Percentiles rank a stretch among this genome's conserved stretches.
phyloP scores from a whole-genome alignment of 352 stramenopile genomes.

The Phytopythium aichiense region DNA sequence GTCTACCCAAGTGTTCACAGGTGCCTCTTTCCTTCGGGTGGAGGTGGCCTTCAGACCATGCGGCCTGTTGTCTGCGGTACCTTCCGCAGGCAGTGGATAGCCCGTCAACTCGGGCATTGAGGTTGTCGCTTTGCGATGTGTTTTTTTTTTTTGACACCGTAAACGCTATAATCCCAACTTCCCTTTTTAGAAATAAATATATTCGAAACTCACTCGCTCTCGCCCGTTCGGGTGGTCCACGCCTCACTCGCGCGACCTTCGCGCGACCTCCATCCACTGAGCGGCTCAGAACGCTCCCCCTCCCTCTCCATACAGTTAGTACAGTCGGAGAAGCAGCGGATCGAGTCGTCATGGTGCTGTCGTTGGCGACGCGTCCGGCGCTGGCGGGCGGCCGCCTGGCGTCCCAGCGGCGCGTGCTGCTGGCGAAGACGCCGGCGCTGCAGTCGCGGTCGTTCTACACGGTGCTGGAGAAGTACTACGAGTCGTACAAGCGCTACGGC shows the following conservation, averaged over 20 bases:
- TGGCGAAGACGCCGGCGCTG: background rate
- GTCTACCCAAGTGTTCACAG: no score
- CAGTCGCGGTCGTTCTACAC: conserved; percentile 76
- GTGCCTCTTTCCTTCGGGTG: no score
- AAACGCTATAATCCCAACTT: no score
- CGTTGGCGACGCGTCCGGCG: conserved; percentile 23
- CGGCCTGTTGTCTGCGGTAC: no score
- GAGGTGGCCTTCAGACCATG: no score
- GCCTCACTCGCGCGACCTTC: conserved; percentile 7
- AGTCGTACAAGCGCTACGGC: conserved; percentile 78
- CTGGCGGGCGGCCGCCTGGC: conserved; percentile 34
- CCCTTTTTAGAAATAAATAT: no score
- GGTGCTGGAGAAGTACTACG: conserved; percentile 78
- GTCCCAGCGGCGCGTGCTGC: conserved; percentile 6
- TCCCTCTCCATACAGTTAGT: no score
- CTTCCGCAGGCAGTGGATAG: no score
- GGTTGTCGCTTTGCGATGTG: no score
- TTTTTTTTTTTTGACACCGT: no score
- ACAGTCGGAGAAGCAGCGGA: background rate
- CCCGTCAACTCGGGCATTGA: no score
- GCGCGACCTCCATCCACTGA: background rate
- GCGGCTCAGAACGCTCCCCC: background rate
- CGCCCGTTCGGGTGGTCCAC: background rate
- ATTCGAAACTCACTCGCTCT: no score
- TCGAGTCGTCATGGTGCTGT: conserved; percentile 11